Conservation (phyloP, 1,284 basidiomycete species). For the Puccinia sorghi region DNA sequence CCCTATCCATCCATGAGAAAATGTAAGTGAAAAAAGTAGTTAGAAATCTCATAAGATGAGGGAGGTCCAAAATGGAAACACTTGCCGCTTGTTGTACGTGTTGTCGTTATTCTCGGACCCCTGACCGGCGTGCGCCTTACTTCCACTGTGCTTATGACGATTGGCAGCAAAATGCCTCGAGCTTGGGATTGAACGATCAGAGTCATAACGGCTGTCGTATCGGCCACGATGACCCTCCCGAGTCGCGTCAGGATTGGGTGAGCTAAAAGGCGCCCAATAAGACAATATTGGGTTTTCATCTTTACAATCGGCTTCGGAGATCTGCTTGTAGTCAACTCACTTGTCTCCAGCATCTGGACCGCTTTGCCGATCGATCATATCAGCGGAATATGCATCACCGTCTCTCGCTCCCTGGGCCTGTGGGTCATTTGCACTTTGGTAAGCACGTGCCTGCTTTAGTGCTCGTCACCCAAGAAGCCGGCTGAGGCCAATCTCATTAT, state of each 20-base stretch:
- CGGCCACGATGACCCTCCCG: slow-evolving; percentile 1
- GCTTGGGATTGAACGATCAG: slow-evolving; percentile 3
- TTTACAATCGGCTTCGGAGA: neutral
- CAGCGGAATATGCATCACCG: neutral
- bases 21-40: neutral
- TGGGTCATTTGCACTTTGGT: neutral
- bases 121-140: neutral
- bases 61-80: neutral
- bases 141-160: neutral
- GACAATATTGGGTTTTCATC: neutral
- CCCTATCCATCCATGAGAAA: neutral
- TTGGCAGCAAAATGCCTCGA: slow-evolving; percentile 7
- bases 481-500: neutral
- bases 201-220: slow-evolving; percentile 8
- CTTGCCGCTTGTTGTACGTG: neutral
- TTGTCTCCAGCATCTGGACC: neutral
- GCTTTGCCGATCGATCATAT: neutral
- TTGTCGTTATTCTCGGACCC: neutral
- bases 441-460: neutral
- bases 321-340: neutral
- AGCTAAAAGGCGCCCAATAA: neutral
- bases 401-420: no score
- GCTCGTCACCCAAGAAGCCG: slow-evolving; percentile 2
- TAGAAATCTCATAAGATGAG: neutral
- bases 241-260: neutral